Conservation (phyloP, 345 rosid genomes). For the Mallotus nudiflorus region DNA sequence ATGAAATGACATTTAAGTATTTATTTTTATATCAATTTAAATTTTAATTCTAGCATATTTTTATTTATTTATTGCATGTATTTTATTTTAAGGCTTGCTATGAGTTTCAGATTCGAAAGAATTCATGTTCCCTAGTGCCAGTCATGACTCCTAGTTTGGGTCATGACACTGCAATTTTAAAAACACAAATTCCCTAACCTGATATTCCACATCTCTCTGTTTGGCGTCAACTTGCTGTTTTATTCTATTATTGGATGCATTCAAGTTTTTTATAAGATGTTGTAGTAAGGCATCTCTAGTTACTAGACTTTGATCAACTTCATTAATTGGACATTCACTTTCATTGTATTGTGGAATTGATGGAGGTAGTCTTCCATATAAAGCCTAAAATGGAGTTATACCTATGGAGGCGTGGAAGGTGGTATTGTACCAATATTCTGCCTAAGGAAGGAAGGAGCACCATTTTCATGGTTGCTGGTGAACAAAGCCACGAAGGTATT, state of each 20-base stretch:
- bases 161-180: too few relatives aligned
- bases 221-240: background rate
- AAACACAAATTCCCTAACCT: background rate
- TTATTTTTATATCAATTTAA: too few relatives aligned
- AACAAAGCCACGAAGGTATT: background rate
- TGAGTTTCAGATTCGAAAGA: too few relatives aligned
- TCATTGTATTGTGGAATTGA: background rate
- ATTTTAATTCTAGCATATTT: too few relatives aligned
- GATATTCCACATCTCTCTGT: rapidly evolving
- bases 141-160: too few relatives aligned
- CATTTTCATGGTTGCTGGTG: background rate
- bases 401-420: background rate
- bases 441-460: background rate
- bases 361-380: background rate
- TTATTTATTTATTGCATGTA: too few relatives aligned
- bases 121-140: too few relatives aligned
- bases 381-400: too few relatives aligned
- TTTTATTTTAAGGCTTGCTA: too few relatives aligned
- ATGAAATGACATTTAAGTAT: too few relatives aligned
- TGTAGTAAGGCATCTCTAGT: background rate
- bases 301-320: background rate
- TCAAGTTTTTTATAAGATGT: background rate
- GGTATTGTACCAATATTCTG: background rate
- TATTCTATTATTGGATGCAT: background rate
- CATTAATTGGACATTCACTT: background rate